Base-by-base conservation (phyloP, 2,329 filamentous ascomycete species). In the Colletotrichum ledebouriae region DNA sequence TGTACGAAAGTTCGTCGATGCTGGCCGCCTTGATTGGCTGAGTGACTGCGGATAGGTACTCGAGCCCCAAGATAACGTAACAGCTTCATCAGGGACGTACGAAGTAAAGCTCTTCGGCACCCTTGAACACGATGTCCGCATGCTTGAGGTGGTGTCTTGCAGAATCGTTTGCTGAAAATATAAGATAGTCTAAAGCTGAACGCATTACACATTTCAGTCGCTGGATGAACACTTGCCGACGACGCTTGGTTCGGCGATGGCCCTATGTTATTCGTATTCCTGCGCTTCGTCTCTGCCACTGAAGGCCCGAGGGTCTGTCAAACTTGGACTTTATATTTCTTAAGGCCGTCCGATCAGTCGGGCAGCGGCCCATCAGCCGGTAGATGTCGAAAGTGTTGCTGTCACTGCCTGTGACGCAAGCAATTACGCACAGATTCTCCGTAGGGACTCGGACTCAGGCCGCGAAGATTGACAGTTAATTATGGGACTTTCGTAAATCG, bases 171-270 rank as follows among this genome's bases (percentile, higher is more conserved):
- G 17, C 29, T 17, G 39, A 33, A 34, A n/a, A 5, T 11, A 39
- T 15, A n/a, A 9, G 37, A 3, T 39, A n/a, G 49, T 34, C 29
- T n/a, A 37, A 41, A 33, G 41, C 12, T 22, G 6, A 29, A 29
- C 6, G 20, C 15, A n/a, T 44, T 57, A 39, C 33, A 44, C 12
- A 44, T 20, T 44, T 11, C 1, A 22, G 53, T 22, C 7, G 20
- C 39, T 44, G 53, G 20, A 44, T 44, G 53, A 39, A 39, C n/a
- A 29, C 39, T 33, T 57, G 52, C 13, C 20, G 56, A 37, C 25
- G 22, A 33, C 22, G 39, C 20, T 9, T 33, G 39, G 39, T 55
- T 55, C 20, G 17, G 42, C n/a, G 42, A 33, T 44, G 37, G 13
- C 17, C 13, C 15, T 34, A 6, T 34, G 41, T 13, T 2, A 20